Evolutionary conservation across 371 early-diverging fungal species (phyloP).

Genomic region (Circinella umbellata): DNA sequence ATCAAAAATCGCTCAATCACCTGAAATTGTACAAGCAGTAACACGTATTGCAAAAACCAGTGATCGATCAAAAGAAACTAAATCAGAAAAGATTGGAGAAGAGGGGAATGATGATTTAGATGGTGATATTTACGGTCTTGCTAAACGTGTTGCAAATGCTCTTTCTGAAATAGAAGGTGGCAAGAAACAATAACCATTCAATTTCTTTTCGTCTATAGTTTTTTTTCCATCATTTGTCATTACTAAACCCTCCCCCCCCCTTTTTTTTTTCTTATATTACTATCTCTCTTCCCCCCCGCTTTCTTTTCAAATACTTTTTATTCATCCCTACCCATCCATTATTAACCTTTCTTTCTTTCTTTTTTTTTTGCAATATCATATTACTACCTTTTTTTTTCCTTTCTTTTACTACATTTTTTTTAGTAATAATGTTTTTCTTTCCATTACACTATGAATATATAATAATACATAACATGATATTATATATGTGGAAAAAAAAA

Average conservation of each 20-base stretch:
- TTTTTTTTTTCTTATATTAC: neutral
- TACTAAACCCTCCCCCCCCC: neutral
- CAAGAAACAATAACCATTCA: slow-evolving; percentile 9
- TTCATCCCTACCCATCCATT: neutral
- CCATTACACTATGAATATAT: no score
- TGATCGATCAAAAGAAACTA: slow-evolving; percentile 17
- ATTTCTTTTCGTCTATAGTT: neutral
- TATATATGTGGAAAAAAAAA: no score
- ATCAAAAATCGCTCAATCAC: slow-evolving; percentile 34
- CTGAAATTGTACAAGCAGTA: slow-evolving; percentile 37
- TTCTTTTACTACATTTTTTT: no score
- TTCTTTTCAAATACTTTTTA: neutral
- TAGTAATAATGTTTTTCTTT: no score
- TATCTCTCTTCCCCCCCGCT: neutral
- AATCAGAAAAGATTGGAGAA: slow-evolving; percentile 4
- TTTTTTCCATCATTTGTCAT: neutral
- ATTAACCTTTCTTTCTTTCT: neutral
- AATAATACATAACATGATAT: no score
- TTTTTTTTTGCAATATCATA: slow-evolving; percentile 2
- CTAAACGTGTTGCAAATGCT: slow-evolving; percentile 40
- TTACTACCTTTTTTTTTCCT: neutral
- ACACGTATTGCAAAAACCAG: slow-evolving; percentile 38
- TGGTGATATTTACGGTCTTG: slow-evolving; percentile 47
- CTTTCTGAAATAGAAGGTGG: slow-evolving; percentile 22
- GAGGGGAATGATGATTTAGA: slow-evolving; percentile 44